phyloP scores from a whole-genome alignment of 345 rosid species.

The Arabis hirsuta region DNA sequence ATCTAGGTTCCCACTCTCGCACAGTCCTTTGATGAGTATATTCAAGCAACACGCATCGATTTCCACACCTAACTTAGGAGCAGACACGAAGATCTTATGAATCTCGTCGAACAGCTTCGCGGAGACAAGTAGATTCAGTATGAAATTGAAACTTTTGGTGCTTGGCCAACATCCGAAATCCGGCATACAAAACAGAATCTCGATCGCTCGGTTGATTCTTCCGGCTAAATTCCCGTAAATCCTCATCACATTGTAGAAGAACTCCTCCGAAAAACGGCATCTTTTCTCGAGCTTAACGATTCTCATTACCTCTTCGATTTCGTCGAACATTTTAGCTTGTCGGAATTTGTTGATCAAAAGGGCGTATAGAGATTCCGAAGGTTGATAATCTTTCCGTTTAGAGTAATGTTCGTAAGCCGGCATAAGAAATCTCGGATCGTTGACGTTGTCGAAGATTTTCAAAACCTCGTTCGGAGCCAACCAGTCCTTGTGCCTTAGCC shows the following conservation, averaged over 20 bases:
- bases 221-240: conserved; percentile 70
- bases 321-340: conserved; percentile 64
- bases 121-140: conserved; percentile 69
- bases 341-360: conserved; percentile 62
- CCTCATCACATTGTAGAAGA: conserved; percentile 75
- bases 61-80: conserved; percentile 70
- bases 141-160: conserved; percentile 69
- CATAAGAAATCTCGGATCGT: conserved; percentile 55
- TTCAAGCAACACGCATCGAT: conserved; percentile 87
- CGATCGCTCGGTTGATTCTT: conserved; percentile 65
- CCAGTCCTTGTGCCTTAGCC: conserved; percentile 83
- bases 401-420: conserved; percentile 64
- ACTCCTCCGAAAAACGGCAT: conserved; percentile 67
- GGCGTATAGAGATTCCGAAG: conserved; percentile 69
- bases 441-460: conserved; percentile 58
- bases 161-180: conserved; percentile 74
- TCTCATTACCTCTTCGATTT: conserved; percentile 63
- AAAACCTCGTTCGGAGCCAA: conserved; percentile 69
- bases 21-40: conserved; percentile 75
- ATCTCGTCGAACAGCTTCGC: conserved; percentile 67
- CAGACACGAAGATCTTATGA: conserved; percentile 61
- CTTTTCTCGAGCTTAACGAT: conserved; percentile 49
- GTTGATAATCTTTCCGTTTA: conserved; percentile 72
- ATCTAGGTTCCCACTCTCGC: conserved; percentile 68
- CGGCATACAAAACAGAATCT: conserved; percentile 70